Percentiles rank a stretch among this genome's conserved stretches.
These are phyloP conservation scores for Solanum virginianum DNA, from an alignment of 257 asterid genomes.

Conservation along the genomic window DNA sequence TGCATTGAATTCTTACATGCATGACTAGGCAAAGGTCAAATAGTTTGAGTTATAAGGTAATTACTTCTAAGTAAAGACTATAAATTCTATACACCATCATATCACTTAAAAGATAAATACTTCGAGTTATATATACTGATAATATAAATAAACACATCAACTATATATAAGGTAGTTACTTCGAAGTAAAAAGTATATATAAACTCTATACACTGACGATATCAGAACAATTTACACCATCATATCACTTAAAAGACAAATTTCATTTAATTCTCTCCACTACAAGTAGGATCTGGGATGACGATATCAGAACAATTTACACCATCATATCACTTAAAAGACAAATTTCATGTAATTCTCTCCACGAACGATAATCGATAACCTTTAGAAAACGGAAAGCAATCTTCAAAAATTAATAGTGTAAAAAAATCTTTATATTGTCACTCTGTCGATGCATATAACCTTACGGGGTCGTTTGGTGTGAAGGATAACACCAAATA, in stretches of 20 bases:
- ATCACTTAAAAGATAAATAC: neutral
- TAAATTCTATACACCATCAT: neutral
- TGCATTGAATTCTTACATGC: neutral
- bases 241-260: too few species aligned
- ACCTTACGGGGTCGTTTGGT: neutral
- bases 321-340: too few species aligned
- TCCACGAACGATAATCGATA: too few species aligned
- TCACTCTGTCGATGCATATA: neutral
- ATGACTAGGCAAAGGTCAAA: constrained; percentile 3
- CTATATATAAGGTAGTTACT: too few species aligned
- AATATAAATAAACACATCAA: neutral
- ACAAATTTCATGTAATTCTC: too few species aligned
- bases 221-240: neutral
- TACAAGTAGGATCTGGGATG: too few species aligned
- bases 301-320: neutral
- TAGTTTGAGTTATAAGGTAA: neutral
- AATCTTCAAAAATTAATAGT: too few species aligned
- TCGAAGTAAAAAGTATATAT: neutral
- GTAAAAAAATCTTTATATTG: neutral
- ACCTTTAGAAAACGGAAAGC: too few species aligned
- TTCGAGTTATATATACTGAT: neutral
- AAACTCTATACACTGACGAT: neutral
- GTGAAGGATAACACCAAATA: too few species aligned
- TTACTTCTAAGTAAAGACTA: neutral
- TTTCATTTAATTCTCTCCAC: too few species aligned